Base-by-base conservation (phyloP, 208 protist species). In the Leishmania martiniquensis region DNA sequence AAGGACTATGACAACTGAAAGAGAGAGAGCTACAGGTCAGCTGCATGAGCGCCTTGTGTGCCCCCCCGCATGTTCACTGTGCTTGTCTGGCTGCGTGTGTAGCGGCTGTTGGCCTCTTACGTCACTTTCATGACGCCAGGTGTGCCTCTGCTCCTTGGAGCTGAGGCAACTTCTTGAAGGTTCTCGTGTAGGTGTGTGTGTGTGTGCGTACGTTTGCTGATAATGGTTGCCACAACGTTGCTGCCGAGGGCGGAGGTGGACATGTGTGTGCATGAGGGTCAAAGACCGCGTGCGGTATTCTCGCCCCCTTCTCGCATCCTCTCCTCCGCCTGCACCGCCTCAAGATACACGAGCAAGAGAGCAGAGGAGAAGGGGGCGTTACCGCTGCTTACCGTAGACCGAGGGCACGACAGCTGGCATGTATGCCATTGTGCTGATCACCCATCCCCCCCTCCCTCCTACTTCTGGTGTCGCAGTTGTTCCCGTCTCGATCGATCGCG, bases 1-100 rank as follows among this genome's bases (percentile, higher is more conserved):
- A 83, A 94, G 75, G 88, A 94, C 76, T 93, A 91, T 79, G 92
- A 96, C 70, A 85, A 77, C 71, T 90, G 34, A 76, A 52, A 5
- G 29, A 13, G 29, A 62, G 62, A 75, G 7, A 3, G 10, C 15
- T 17, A 42, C 65, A 22, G 62, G 15, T 42, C 32, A 47, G 54
- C 3, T 17, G 62, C 54, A 60, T 34, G 39, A 77, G 51, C 49
- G n/a, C n/a, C 15, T 72, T 74, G 32, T n/a, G 39, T 67, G 44
- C 17, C 49, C 29, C 34, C 22, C 22, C 57, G n/a, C 1, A n/a
- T 59, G 15, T 44, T n/a, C 32, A n/a, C 29, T 72, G 17, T n/a
- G 10, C 29, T 7, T 72, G 68, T 25, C 9, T 72, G 68, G 49
- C 42, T 37, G 25, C 52, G 44, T 29, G 62, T 12, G 62, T 47